Conservation (phyloP, 2,329 filamentous ascomycete species). For the Microdochium paspali region DNA sequence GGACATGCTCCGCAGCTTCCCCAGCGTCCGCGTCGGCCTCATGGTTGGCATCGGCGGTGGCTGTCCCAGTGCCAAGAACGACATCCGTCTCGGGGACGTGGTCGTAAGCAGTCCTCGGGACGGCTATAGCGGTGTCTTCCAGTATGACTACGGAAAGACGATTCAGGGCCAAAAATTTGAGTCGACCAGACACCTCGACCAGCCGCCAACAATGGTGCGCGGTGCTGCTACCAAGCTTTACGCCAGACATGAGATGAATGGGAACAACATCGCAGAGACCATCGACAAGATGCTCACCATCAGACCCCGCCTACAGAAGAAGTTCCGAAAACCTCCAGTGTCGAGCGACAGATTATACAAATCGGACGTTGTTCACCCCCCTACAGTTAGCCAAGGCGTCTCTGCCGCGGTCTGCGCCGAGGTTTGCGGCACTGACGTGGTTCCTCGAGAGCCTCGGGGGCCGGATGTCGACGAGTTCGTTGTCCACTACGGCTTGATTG, state of each 20-base stretch:
- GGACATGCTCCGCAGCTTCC: constrained; percentile 16
- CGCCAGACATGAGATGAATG: constrained; percentile 5
- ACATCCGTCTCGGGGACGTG: constrained; percentile 21
- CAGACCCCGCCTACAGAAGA: constrained; percentile 13
- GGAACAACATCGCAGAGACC: constrained; percentile 17
- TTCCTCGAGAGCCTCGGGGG: constrained; percentile 5
- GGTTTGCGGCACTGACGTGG: constrained; percentile 8
- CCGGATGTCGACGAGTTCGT: constrained; percentile 10
- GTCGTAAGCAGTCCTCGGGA: constrained; percentile 16
- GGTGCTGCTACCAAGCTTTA: constrained; percentile 15
- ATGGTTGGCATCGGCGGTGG: constrained; percentile 24
- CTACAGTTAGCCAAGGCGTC: no score
- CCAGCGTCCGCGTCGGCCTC: constrained; percentile 14
- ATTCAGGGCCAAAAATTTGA: constrained; percentile 10
- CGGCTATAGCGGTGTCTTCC: constrained; percentile 14
- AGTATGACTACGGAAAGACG: constrained; percentile 21
- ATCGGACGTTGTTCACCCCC: constrained; percentile 1
- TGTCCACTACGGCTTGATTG: constrained; percentile 25
- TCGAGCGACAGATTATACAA: constrained; percentile 8
- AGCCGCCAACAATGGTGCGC: constrained; percentile 1
- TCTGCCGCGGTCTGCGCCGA: constrained; percentile 2
- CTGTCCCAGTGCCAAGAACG: constrained; percentile 15
- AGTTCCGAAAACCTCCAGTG: no score
- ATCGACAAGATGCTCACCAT: constrained; percentile 12
- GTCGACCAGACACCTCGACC: constrained; percentile 4